These are phyloP conservation scores for Aspergillus piperis DNA, from an alignment of 2,329 filamentous ascomycete genomes.

Conservation along the genomic window DNA sequence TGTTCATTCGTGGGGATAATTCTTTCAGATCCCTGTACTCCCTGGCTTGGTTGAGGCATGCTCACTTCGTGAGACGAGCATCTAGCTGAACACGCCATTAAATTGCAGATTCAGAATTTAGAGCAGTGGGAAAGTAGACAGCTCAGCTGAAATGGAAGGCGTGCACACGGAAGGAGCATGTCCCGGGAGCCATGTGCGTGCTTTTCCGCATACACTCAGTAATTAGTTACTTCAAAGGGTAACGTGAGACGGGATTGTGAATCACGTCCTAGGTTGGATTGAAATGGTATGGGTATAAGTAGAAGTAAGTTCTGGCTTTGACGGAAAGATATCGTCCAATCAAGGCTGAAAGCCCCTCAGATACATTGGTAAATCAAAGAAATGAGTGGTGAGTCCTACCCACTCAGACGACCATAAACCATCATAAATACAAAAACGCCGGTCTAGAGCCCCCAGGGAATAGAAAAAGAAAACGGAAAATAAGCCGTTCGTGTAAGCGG, in stretches of 20 bases:
- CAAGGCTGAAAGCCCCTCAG: background rate
- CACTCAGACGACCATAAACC: conserved; percentile 8
- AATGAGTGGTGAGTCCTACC: background rate
- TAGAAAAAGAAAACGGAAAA: background rate
- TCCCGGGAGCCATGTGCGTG: background rate
- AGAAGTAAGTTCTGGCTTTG: background rate
- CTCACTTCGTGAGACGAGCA: background rate
- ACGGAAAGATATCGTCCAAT: background rate
- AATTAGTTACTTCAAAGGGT: background rate
- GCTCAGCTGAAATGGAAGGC: background rate
- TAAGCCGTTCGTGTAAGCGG: background rate
- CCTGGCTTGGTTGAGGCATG: background rate
- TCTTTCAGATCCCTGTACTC: background rate
- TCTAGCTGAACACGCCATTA: too few species aligned
- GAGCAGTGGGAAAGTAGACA: background rate
- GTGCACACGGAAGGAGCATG: background rate
- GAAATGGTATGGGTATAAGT: background rate
- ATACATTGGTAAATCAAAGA: conserved; percentile 7
- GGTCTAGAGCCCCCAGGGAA: conserved; percentile 7
- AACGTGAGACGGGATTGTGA: background rate
- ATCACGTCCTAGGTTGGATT: background rate
- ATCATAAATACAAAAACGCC: conserved; percentile 10
- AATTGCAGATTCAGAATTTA: too few species aligned
- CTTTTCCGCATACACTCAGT: background rate
- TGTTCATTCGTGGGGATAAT: background rate